Percentiles rank a stretch among this genome's conserved stretches.
Evolutionary conservation across 2,329 filamentous ascomycete species (phyloP).

Genomic region (Aspergillus oerlinghausenensis): DNA sequence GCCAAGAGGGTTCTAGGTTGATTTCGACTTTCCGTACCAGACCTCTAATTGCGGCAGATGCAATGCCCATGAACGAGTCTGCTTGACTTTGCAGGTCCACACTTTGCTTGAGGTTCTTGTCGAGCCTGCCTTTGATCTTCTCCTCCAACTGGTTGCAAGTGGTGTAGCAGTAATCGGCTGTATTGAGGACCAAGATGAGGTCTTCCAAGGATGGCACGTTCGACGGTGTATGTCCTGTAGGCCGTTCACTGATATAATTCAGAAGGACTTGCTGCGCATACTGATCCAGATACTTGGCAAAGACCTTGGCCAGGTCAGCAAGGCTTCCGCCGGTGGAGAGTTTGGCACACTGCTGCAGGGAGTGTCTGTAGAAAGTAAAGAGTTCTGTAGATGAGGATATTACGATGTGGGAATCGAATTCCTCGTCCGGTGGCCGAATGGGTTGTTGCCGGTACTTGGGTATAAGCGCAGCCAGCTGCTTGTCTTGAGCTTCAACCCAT

Average conservation of each 20-base stretch:
- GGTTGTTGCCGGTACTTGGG: constrained; percentile 83
- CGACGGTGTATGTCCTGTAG: constrained; percentile 52
- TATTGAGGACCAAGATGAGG: constrained; percentile 83
- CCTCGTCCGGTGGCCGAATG: constrained; percentile 75
- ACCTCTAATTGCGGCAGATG: constrained; percentile 76
- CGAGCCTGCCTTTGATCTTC: constrained; percentile 86
- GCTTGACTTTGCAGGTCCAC: constrained; percentile 91
- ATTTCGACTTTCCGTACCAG: constrained; percentile 80
- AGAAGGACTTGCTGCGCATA: constrained; percentile 92
- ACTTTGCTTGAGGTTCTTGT: constrained; percentile 66
- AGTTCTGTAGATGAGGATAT: constrained; percentile 92
- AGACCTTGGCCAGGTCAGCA: constrained; percentile 75
- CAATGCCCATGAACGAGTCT: constrained; percentile 92
- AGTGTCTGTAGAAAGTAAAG: constrained; percentile 94
- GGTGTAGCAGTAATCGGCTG: constrained; percentile 93
- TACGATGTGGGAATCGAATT: constrained; percentile 85
- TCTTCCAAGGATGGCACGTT: constrained; percentile 60
- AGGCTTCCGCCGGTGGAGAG: constrained; percentile 85
- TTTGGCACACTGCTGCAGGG: constrained; percentile 90
- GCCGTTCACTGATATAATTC: constrained; percentile 60
- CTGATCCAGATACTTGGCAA: constrained; percentile 90
- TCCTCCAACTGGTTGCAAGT: constrained; percentile 93
- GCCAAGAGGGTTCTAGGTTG: constrained; percentile 81
- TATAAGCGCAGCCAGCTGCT: constrained; percentile 75
- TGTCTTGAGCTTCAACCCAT: constrained; percentile 96